Percentiles rank a stretch among this genome's conserved stretches.
Evolutionary conservation across 2,329 filamentous ascomycete genomes (phyloP).

Genomic region (Colletotrichum orchidophilum): DNA sequence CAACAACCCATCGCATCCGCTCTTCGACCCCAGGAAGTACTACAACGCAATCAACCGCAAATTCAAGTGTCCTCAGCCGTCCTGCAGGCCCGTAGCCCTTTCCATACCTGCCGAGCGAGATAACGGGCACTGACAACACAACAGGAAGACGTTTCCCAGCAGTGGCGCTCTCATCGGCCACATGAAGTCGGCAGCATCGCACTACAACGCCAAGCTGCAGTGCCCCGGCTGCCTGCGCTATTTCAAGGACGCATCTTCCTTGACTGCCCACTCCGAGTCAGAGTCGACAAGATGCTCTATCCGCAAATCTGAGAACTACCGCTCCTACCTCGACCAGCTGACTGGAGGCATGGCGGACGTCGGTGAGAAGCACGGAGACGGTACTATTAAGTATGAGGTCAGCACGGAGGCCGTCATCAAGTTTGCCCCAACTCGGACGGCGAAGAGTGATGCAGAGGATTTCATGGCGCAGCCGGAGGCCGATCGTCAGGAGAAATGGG

Average conservation of each 20-base stretch:
- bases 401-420: slow-evolving; percentile 33
- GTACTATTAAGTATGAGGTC: slow-evolving; percentile 45
- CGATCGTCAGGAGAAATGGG: slow-evolving; percentile 7
- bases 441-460: slow-evolving; percentile 5
- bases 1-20: slow-evolving; percentile 55
- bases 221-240: slow-evolving; percentile 56
- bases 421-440: slow-evolving; percentile 6
- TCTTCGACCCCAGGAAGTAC: slow-evolving; percentile 60
- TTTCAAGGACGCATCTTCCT: slow-evolving; percentile 52
- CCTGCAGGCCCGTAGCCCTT: slow-evolving; percentile 57
- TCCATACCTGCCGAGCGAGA: too few relatives aligned
- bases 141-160: slow-evolving; percentile 52
- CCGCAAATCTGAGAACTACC: slow-evolving; percentile 50
- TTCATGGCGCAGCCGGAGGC: slow-evolving; percentile 11
- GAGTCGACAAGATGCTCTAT: slow-evolving; percentile 53
- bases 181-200: slow-evolving; percentile 51
- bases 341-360: slow-evolving; percentile 50
- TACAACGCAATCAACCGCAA: slow-evolving; percentile 50
- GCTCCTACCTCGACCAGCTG: slow-evolving; percentile 48
- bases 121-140: slow-evolving; percentile 25
- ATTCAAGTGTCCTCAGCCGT: slow-evolving; percentile 63
- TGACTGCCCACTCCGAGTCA: slow-evolving; percentile 60
- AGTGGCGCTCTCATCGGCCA: slow-evolving; percentile 49
- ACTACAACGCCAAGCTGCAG: slow-evolving; percentile 45
- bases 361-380: slow-evolving; percentile 44